Base-by-base conservation (phyloP, 2,329 filamentous ascomycete genomes). In the Scedosporium dehoogii region DNA sequence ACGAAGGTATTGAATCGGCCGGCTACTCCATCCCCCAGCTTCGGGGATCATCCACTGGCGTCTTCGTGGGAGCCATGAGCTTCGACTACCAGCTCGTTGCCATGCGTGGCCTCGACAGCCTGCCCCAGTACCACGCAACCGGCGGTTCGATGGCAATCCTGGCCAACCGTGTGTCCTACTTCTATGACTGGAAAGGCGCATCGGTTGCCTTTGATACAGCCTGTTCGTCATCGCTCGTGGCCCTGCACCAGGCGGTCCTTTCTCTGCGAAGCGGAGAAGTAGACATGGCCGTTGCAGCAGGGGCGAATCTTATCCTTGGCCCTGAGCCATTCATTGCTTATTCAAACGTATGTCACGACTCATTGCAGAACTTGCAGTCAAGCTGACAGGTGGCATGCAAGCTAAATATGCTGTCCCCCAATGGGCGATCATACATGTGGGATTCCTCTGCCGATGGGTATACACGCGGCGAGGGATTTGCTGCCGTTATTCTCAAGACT, bases 101-200 rank as follows among this genome's bases (percentile, higher is more conserved):
- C 6, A 56, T 64, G 23, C 64, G 67, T 42, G 70, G 72, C 60
- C 63, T 69, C 27, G 71, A 73, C n/a, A 67, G 66, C 16, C 70
- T 72, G 59, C 73, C 72, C 9, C 69, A 71, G 68, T 73, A 76
- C 65, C 69, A 71, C 33, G 68, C 81, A 6, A 83, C 80, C 0
- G 82, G 82, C 5, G 80, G 78, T 21, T 79, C 79, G 3, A 78
- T 78, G 56, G 79, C 80, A 63, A 79, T 84, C 61, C 74, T 84
- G 70, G 75, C 81, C 3, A 85, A 85, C 67, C 76, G 82, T 0
- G 75, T 85, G 12, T 84, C 81, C 7, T 74, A 74, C 60, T 72
- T 71, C 61, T 76, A 73, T 59, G 69, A 75, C 58, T 65, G 72
- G 29, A 66, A 67, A 7, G 74, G 74, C 3, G 73, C 74, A 1